Evolutionary conservation across 2,329 filamentous ascomycete species (phyloP), one percentile per base, ranked within the genome.

Genomic region (Stachybotrys elegans): DNA sequence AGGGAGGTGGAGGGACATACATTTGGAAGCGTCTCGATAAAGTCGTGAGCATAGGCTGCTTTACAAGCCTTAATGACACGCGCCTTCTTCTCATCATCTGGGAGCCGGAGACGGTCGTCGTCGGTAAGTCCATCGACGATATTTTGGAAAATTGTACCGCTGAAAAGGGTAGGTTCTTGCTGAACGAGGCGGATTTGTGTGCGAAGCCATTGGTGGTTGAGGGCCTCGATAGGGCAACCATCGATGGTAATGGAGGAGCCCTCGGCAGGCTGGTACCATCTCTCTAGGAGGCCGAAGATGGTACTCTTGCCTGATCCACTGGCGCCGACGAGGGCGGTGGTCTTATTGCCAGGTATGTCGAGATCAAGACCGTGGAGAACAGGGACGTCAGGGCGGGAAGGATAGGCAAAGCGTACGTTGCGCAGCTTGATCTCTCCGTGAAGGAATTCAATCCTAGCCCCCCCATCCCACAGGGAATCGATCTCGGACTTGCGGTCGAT

Each of bases 251-350:
- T 70, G 1, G 52, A 27, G n/a, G 37, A 52, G 0, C 76, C 76
- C 0, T 64, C 59, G 0, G 59, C 62, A 0, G 72, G 68, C 32
- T 75, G 66, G 49, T 84, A 85, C 69, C 82, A 84, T 7, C 81
- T 60, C 53, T 82, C 77, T 2, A 82, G 51, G 3, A 83, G 58
- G 0, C 73, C 74, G 6, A 81, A 70, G 4, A 80, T 68, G 1
- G 77, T 81, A 36, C 74, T 79, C 51, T 82, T 82, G 1, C 78
- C 78, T 4, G 69, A 77, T 0, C 79, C 80, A 17, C 75, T 79
- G 2, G 73, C 64, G 0, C 79, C 79, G 6, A 83, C 76, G 5
- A 81, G 66, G 3, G 78, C 78, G 1, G 75, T 79, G 0, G 69
- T 68, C 46, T 72, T 71, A 14, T 68, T 65, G 4, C 68, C 63